Evolutionary conservation across 305 asterid genomes (phyloP).

Genomic region (Solanum hybrid): DNA sequence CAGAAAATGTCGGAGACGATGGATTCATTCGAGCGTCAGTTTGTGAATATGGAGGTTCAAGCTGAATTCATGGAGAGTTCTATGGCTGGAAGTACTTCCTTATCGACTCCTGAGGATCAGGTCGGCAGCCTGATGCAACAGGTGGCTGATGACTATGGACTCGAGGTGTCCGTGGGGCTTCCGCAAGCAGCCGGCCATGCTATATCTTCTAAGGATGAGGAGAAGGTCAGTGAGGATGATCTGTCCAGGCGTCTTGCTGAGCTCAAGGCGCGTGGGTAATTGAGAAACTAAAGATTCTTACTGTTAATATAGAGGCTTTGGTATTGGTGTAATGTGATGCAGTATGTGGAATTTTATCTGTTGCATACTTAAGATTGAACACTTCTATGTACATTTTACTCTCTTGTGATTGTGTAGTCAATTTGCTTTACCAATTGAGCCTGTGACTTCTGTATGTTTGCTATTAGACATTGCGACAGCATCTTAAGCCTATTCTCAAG

Average conservation of each 20-base stretch:
- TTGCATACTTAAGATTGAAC: neutral
- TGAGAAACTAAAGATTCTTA: neutral
- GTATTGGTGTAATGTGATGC: neutral
- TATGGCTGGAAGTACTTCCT: conserved; percentile 94
- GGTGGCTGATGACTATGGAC: conserved; percentile 94
- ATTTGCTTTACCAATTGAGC: neutral
- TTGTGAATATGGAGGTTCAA: conserved; percentile 96
- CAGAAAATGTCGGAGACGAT: conserved; percentile 97
- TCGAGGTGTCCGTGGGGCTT: conserved; percentile 83
- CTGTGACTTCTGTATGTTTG: neutral
- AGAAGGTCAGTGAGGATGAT: conserved; percentile 89
- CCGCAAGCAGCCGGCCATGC: conserved; percentile 81
- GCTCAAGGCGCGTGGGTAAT: conserved; percentile 87
- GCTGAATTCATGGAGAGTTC: conserved; percentile 98
- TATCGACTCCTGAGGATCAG: conserved; percentile 86
- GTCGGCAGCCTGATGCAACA: conserved; percentile 89
- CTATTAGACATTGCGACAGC: neutral
- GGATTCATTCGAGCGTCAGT: conserved; percentile 88
- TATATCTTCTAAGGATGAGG: conserved; percentile 36
- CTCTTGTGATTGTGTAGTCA: neutral
- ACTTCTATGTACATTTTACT: neutral
- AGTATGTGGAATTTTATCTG: neutral
- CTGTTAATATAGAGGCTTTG: neutral
- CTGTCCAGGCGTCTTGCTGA: conserved; percentile 91
- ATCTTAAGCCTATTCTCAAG: neutral